These are phyloP conservation scores for Viridothelium virens DNA, from an alignment of 495 filamentous ascomycete species.

Conservation along the genomic window DNA sequence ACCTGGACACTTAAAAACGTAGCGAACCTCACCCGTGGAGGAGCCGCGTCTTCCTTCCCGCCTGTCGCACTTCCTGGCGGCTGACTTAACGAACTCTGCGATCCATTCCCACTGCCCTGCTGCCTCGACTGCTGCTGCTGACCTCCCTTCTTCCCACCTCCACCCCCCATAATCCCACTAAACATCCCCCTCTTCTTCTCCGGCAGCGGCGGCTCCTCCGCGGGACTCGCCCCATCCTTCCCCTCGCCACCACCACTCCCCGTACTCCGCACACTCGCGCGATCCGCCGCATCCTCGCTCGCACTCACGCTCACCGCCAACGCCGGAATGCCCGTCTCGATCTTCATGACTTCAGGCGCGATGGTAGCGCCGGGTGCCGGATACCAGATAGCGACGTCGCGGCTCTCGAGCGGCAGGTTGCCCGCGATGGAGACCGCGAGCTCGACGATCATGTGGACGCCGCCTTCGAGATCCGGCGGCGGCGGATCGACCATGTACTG, in stretches of 20 bases:
- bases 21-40: slow-evolving; percentile 63
- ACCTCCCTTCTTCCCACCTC: slow-evolving; percentile 16
- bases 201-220: slow-evolving; percentile 8
- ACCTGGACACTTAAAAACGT: slow-evolving; percentile 84
- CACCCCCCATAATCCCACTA: slow-evolving; percentile 27
- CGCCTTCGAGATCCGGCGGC: slow-evolving; percentile 67
- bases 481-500: slow-evolving; percentile 67
- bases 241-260: slow-evolving; percentile 22
- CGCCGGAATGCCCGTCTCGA: slow-evolving; percentile 68
- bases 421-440: slow-evolving; percentile 76
- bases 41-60: slow-evolving; percentile 37
- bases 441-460: slow-evolving; percentile 86
- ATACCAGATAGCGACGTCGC: slow-evolving; percentile 84
- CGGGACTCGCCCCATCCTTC: slow-evolving; percentile 22
- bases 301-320: slow-evolving; percentile 50
- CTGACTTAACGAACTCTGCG: slow-evolving; percentile 23
- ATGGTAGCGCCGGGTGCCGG: slow-evolving; percentile 63
- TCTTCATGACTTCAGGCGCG: slow-evolving; percentile 67
- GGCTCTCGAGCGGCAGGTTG: slow-evolving; percentile 83
- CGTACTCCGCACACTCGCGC: slow-evolving; percentile 33
- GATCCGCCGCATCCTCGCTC: slow-evolving; percentile 41
- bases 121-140: slow-evolving; percentile 13
- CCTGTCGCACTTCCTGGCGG: slow-evolving; percentile 11
- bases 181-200: slow-evolving; percentile 33
- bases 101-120: slow-evolving; percentile 19